These are phyloP conservation scores for Paralagenidium karlingii DNA, from an alignment of 352 stramenopile genomes.

Conservation along the genomic window DNA sequence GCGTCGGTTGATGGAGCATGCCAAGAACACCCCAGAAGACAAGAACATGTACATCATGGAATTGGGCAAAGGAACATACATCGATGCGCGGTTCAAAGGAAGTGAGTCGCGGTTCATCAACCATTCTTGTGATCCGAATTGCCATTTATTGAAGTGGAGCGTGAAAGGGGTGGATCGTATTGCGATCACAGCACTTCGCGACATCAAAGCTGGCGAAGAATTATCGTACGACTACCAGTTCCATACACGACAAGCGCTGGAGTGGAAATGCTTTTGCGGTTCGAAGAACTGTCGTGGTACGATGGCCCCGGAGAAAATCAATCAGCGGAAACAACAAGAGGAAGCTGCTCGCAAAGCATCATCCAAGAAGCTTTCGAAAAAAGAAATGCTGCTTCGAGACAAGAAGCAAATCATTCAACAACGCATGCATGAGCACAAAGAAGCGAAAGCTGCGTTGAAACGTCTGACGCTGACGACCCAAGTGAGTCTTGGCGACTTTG, in stretches of 20 bases:
- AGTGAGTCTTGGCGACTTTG: slow-evolving; percentile 29
- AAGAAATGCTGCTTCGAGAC: slow-evolving; percentile 49
- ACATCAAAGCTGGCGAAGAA: slow-evolving; percentile 84
- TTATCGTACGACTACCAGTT: slow-evolving; percentile 95
- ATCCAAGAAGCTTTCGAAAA: slow-evolving; percentile 72
- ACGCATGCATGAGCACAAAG: slow-evolving; percentile 48
- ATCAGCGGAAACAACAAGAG: slow-evolving; percentile 11
- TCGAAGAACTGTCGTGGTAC: slow-evolving; percentile 69
- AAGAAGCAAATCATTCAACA: slow-evolving; percentile 57
- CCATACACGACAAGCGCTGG: slow-evolving; percentile 71
- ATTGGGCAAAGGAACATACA: slow-evolving; percentile 86
- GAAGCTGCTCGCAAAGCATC: no score
- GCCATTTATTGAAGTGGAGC: slow-evolving; percentile 90
- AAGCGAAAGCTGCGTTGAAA: slow-evolving; percentile 43
- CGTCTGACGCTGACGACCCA: slow-evolving; percentile 53
- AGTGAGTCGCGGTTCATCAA: slow-evolving; percentile 96
- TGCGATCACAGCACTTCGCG: slow-evolving; percentile 83
- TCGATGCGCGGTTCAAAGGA: slow-evolving; percentile 90
- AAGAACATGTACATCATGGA: slow-evolving; percentile 97
- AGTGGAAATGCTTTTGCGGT: slow-evolving; percentile 83
- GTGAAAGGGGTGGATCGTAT: slow-evolving; percentile 88
- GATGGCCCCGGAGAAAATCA: slow-evolving; percentile 77
- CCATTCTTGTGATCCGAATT: slow-evolving; percentile 95
- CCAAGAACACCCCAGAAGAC: slow-evolving; percentile 82
- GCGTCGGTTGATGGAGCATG: slow-evolving; percentile 70